Evolutionary conservation across 139 green algal species (phyloP), one percentile per base, ranked within the genome.

Genomic region (Haematococcus sp.): DNA sequence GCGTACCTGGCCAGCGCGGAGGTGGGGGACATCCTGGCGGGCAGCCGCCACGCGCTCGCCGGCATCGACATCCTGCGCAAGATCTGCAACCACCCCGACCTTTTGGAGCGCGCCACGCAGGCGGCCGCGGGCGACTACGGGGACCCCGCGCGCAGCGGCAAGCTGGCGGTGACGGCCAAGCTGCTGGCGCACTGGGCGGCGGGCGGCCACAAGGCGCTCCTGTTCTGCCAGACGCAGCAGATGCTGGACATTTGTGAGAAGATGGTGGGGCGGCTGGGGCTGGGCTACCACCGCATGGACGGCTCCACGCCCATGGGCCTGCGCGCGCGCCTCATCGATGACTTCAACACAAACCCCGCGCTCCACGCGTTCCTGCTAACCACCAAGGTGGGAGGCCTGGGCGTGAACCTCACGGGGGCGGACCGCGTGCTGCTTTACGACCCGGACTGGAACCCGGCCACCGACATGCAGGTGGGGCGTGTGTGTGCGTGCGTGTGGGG

Each of bases 41-140:
- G 84, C 25, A 58, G 31, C 4, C 65, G 81, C 0, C 49, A 67
- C 27, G 89, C 91, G 25, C 86, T 99, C 30, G 88, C 88, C 19
- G 96, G 93, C 71, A 98, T 99, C 54, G 95, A 98, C 81, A 88
- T 97, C 55, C 81, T 99, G 83, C 84, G 92, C 59, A 99, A 99
- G 80, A 96, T 98, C 72, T 98, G 94, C 89, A 99, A 99, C 85
- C 96, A 99, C 81, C 94, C 96, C 1, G 96, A 99, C 81, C 88
- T 99, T 63, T 84, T 99, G 70, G 85, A 98, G 77, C 73, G 90
- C 1, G 70, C 73, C 27, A 71, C 78, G 43, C 86, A 68, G 64
- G 83, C 91, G 65, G 77, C 54, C 15, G 60, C 66, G 13, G 44
- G 75, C 5, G 88, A 91, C 71, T 87, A 93, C 70, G 81, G 88